Evolutionary conservation across 768 basidiomycete species (phyloP), one percentile per base, ranked within the genome.

Genomic region (Phallus indusiatus): DNA sequence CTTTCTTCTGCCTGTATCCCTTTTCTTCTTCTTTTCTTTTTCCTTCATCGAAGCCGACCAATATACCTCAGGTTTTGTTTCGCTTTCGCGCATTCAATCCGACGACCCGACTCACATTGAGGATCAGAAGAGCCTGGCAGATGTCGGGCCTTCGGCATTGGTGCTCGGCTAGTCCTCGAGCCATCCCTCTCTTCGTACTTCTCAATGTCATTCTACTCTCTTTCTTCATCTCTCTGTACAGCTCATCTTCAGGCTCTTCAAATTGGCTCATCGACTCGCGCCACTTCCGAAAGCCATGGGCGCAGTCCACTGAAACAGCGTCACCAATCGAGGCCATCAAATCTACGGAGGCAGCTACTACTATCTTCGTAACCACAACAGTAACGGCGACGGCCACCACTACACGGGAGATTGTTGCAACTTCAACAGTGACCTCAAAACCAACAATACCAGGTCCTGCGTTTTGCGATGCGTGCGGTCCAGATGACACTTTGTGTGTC

Each of bases 381-480:
- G 42, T 42, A 14, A 42, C 9, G 42, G 42, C 42, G 3, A 42
- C 42, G 42, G 42, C 12, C 4, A 42, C 42, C 3, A 42, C n/a
- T 14, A 42, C 42, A 14, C 28, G 47, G 21, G n/a, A 48, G 8
- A 16, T 51, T 22, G 12, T 51, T 54, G 35, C 53, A 10, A 20
- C 35, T 14, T 16, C 57, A 51, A 20, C 57, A 8, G 33, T 28
- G 4, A 33, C 50, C 7, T 7, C 28, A 56, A 21, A 17, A 12
- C 9, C 34, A 5, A 52, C 34, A 21, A 21, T 17, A 14, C 57
- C 57, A 52, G 57, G 57, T 2, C 57, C 57, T 36, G 8, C 48
- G 12, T 59, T 59, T 35, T 59, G 57, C 24, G 50, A 59, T 35
- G n/a, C 48, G 9, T 59, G 57, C 21, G 33, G 57, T 21, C 48